Evolutionary conservation across 768 basidiomycete genomes (phyloP).

Genomic region (Phaffia tasmanica): DNA sequence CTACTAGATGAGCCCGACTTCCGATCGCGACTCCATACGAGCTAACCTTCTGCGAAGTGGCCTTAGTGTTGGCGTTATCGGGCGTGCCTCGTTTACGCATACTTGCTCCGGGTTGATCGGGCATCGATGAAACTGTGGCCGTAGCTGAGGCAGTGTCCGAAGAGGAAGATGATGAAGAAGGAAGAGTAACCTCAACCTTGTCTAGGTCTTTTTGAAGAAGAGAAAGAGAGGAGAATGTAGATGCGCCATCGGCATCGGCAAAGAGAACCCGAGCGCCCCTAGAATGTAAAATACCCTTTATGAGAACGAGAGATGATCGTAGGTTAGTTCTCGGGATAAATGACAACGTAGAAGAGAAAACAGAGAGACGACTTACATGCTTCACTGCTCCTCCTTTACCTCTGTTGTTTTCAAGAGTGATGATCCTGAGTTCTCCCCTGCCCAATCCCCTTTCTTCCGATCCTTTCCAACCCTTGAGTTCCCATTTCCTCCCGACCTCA

Average conservation of each 20-base stretch:
- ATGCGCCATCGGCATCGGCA: conserved; percentile 92
- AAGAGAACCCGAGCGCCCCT: conserved; percentile 70
- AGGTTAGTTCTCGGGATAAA: neutral
- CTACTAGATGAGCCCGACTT: conserved; percentile 83
- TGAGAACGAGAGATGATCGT: neutral
- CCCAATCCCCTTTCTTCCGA: conserved; percentile 9
- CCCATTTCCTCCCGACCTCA: conserved; percentile 47
- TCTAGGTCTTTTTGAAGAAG: conserved; percentile 68
- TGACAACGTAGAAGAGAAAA: neutral
- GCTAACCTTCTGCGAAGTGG: conserved; percentile 38
- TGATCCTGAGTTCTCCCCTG: conserved; percentile 53
- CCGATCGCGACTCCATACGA: conserved; percentile 56
- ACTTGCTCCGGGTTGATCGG: too few species aligned
- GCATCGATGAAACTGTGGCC: neutral
- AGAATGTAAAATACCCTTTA: conserved; percentile 62
- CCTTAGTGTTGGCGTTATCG: neutral
- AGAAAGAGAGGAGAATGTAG: conserved; percentile 72
- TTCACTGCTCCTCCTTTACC: conserved; percentile 90
- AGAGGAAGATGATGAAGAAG: neutral
- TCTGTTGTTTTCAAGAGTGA: conserved; percentile 64
- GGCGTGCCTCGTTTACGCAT: neutral
- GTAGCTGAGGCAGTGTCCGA: neutral
- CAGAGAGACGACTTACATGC: conserved; percentile 42
- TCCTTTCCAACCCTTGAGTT: conserved; percentile 39
- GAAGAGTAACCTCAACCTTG: conserved; percentile 38